Evolutionary conservation across 2,329 filamentous ascomycete genomes (phyloP), one percentile per base, ranked within the genome.

Genomic region (Davidsoniella virescens): DNA sequence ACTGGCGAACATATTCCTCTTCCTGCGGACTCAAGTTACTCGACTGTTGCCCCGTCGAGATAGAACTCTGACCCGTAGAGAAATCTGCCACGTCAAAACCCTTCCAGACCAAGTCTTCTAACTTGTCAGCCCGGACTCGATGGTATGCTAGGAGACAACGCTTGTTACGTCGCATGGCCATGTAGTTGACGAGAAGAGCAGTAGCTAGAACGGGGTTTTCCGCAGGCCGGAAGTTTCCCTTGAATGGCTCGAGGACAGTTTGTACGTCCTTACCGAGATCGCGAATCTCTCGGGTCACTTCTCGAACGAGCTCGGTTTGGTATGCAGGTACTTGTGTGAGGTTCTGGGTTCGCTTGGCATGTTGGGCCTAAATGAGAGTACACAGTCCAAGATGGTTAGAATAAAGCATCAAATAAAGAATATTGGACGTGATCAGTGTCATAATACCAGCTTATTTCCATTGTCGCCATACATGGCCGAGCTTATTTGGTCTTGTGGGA

Each of bases 131-230:
- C 47, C 92, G 78, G 16, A 87, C 88, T 29, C 84, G 80, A 63
- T 98, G 92, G 62, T 98, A 98, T 3, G 90, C 88, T 5, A 98
- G 76, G 17, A 98, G 72, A 61, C 92, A 98, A 41, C 92, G 82
- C 65, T 98, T 98, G 65, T 98, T 94, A 50, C 92, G 77, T 45
- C 92, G 81, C 84, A 96, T 95, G 57, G 85, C 87, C 9, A 98
- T 70, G 62, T 98, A 90, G 63, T 95, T 85, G 54, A 96, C 88
- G 18, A 98, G 77, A 20, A 98, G 72, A 1, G 86, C 85, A 61
- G 87, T 94, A 2, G 90, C 88, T 29, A 82, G 82, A 8, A 84
- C 85, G 42, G 87, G 86, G 59, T 95, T 81, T 9, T 81, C 75
- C 14, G 80, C 76, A 0, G 87, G 90, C 58, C 94, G 82, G 69